Base-by-base conservation (phyloP, 2,329 filamentous ascomycete species). In the Stemphylium vesicarium region DNA sequence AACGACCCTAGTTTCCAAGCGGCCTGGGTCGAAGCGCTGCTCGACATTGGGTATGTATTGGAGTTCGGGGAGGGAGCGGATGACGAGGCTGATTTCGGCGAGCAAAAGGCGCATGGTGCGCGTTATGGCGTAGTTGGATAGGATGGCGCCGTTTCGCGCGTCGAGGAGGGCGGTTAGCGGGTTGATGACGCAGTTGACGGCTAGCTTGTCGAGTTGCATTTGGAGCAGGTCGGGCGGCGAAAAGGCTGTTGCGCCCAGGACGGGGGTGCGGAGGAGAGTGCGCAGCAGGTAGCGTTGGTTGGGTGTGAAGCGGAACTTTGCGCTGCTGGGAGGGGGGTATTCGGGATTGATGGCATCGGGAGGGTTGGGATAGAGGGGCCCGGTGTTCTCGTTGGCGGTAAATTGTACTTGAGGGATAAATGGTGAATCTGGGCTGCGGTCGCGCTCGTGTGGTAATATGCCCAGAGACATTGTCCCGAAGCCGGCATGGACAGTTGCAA, bases 131-230 rank as follows among this genome's bases (percentile, higher is more conserved):
- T 81, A 82, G 75, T 93, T 93, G 66, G 84, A 82, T 7, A 89
- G 76, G 0, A 98, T 75, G 41, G 86, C 81, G 38, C 89, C 85
- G 70, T 96, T 96, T 24, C 84, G 82, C 64, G 88, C 85, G 65
- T 96, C 90, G 46, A 96, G 82, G 8, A 96, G 79, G 1, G 90
- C 88, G 4, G 91, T 93, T 4, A 97, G 80, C 0, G 94, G 88
- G 60, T 96, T 93, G 50, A 96, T 85, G 24, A 95, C 82, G 42
- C 87, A 85, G 57, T 88, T 88, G 63, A 93, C 85, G 2, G 91
- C 86, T 33, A 97, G 80, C 41, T 88, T 88, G 41, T 94, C 89
- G 3, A 98, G 83, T 75, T 96, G 95, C 64, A 85, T 80, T 57
- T 85, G 83, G 7, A 95, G 77, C 60, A 95, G 86, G 32, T 85